Evolutionary conservation across 352 stramenopile genomes (phyloP), one percentile per base, ranked within the genome.

Genomic region (Elongisporangium prolatum): DNA sequence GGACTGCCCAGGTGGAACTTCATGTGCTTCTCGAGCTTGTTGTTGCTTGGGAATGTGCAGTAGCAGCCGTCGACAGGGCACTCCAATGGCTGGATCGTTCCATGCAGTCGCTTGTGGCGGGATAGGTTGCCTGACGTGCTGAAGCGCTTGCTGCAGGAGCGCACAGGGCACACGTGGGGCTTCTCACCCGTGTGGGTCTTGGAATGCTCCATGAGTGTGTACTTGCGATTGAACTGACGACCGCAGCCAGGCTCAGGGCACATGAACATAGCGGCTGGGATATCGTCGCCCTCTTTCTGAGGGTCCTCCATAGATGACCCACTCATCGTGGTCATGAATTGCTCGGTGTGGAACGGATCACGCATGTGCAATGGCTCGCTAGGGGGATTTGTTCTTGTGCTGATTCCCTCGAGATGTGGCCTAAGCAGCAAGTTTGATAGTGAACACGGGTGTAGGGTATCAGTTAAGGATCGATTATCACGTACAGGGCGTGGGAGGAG

Each of bases 121-220:
- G 75, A 80, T 17, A 86, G 55, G 52, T 86, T 84, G 4, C 76
- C 76, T 0, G 76, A 81, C 4, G 76, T 86, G 28, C 55, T 84
- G 52, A 86, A 84, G 53, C 76, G 68, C 55, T 86, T 86, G 48
- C 56, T 58, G 37, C 75, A 86, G 0, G 65, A 65, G 17, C 48
- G 49, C 8, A 70, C 61, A 5, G 72, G 65, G 37, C 75, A 85
- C 21, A 73, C 52, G 52, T 85, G 69, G 1, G 75, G 72, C 25
- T 80, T 82, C 63, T 82, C 72, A 38, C 72, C 75, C 48, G 65
- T 72, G 62, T 86, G 75, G 3, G 72, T 81, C 65, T 87, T 84
- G 51, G 74, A 69, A 59, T 86, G 74, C 60, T 84, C 74, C 4
- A 61, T 59, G 44, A 80, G 59, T 34, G 76, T 78, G 58, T 83